Evolutionary conservation across 2,329 filamentous ascomycete genomes (phyloP), one percentile per base, ranked within the genome.

Genomic region (Helotiales sp.): DNA sequence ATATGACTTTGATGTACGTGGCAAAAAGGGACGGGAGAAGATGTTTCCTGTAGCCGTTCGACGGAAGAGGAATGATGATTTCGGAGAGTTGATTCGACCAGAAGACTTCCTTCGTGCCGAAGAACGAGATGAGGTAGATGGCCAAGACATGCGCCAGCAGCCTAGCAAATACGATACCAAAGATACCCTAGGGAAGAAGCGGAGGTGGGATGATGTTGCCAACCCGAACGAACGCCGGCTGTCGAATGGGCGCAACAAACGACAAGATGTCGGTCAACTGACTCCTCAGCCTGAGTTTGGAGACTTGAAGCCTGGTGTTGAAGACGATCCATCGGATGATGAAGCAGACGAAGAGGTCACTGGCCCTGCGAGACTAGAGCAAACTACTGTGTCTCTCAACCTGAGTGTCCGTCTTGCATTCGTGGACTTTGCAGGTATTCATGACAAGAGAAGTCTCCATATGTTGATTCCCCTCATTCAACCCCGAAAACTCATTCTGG

Each of bases 391-490:
- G 49, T 82, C 77, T 1, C 72, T 98, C 25, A 78, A 80, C 10
- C 79, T 93, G 57, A 86, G 90, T 62, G 79, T 95, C 51, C 86
- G 88, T 47, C 86, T 99, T 63, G 89, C 90, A 2, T 95, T 90
- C 72, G 86, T 99, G 53, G 95, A 99, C 74, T 97, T 96, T 70
- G 87, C 89, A 52, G 95, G 93, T 24, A 76, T 98, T 24, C 93
- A 98, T 73, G 95, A 98, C 71, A 93, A 93, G 72, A 89, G 93
- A 65, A 96, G 91, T 72, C 78, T 99, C 49, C 91, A 93, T 73
- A 97, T 97, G 87, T 77, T 99, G 54, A 91, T 99, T 50, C 95
- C 95, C 0, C 82, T 98, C 5, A 96, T 99, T 64, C 88, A 93
- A 68, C 95, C 95, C 5, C 87, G 93, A 54, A 99, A 99, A 73